phyloP scores from a whole-genome alignment of 768 basidiomycete species.

The Termitomyces eurrhizus region DNA sequence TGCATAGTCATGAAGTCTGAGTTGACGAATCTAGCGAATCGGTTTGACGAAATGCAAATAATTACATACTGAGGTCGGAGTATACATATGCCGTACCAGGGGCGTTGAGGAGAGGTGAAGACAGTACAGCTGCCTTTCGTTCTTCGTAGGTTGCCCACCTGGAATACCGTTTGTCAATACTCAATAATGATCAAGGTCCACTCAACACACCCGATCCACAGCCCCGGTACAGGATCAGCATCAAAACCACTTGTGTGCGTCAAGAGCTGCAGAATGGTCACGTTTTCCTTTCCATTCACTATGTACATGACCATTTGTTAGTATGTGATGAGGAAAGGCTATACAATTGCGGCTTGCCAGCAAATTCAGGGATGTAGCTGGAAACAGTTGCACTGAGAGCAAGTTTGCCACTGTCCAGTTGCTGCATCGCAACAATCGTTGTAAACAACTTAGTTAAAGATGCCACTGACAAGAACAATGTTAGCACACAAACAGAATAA shows the following conservation, averaged over 20 bases:
- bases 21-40: background rate
- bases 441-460: constrained; percentile 28
- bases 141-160: constrained; percentile 23
- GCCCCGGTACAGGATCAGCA: constrained; percentile 22
- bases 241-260: constrained; percentile 27
- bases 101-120: constrained; percentile 18
- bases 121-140: constrained; percentile 19
- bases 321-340: background rate
- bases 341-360: constrained; percentile 10
- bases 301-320: background rate
- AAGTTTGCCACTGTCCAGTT: constrained; percentile 21
- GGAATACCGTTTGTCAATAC: background rate
- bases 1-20: constrained; percentile 25
- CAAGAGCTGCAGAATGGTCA: constrained; percentile 24
- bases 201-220: constrained; percentile 20
- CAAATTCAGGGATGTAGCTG: constrained; percentile 22
- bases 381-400: constrained; percentile 19
- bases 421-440: constrained; percentile 22
- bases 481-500: background rate
- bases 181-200: background rate
- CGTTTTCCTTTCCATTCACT: constrained; percentile 23
- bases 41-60: background rate
- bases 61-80: constrained; percentile 23
- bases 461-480: constrained; percentile 18
- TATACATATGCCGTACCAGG: constrained; percentile 23